Evolutionary conservation across 1,139 yeast species (phyloP), one percentile per base, ranked within the genome.

Genomic region (Pneumocystis wakefieldiae): DNA sequence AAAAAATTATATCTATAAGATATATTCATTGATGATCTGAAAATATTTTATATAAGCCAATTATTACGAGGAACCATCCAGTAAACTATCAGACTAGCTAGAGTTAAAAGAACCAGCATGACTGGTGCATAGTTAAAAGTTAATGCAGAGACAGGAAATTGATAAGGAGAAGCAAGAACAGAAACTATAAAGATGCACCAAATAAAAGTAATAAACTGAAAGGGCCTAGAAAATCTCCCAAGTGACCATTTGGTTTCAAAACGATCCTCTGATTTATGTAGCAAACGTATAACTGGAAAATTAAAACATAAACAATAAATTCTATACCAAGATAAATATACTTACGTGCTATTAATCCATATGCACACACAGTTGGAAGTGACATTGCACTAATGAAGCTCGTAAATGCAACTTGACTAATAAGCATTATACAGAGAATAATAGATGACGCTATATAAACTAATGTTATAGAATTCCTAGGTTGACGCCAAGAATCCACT

Each of bases 61-160:
- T 66, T 62, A 28, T 65, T 68, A 58, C 67, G 67, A 24, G 71
- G 70, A 36, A 2, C 71, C 70, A 59, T 66, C 61, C 14, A 62
- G 87, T 89, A 85, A 72, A 83, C 83, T 5, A 77, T 73, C 61
- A 84, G 67, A 10, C 84, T 77, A 73, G 81, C 83, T 3, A 81
- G 66, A 17, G 81, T 73, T 71, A 81, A 83, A 35, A 82, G 81
- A 0, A 76, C 85, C 67, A 84, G 76, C 28, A 85, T 86, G 7
- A 80, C 88, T n/a, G 83, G 77, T 39, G 85, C 86, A 71, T 85
- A 86, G 75, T 86, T 86, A 87, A 86, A 84, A 69, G 80, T 78
- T 62, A 80, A 80, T 55, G 78, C 80, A 3, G 80, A 77, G 1
- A 81, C 89, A 1, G 91, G 91, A 79, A 82, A 79, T 61, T 75